Evolutionary conservation across 169 alveolate species (phyloP), one percentile per base, ranked within the genome.

Genomic region (Cryptosporidium andersoni): DNA sequence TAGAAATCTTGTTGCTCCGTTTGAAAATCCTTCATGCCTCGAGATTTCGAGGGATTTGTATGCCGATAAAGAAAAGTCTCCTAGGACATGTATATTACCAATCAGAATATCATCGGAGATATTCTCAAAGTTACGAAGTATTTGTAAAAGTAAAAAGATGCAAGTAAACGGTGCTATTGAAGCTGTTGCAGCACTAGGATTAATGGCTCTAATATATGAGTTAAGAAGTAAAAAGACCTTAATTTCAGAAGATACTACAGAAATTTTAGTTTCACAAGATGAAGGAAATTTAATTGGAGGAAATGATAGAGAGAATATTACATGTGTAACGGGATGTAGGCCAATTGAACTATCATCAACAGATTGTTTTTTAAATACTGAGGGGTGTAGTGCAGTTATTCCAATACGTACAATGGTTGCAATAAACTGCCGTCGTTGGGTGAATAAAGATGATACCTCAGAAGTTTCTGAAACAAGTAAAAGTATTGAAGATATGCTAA

Each of bases 381-480:
- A 52, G 8, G 67, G 60, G 9, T 16, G 56, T 9, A 74, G 37
- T 45, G n/a, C 64, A 12, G 47, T 74, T 7, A 74, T 74, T 25
- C 85, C 85, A 12, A 74, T 74, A 34, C 55, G 85, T 47, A 74
- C 85, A 58, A 74, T 74, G 85, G 85, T 74, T 39, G 85, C 85
- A 47, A 74, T 74, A 45, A 74, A 74, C 14, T 74, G 85, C 45
- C 55, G 85, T 25, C 55, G 85, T 47, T 74, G 85, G 85, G 85
- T 74, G 12, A 47, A 66, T 43, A 74, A 74, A 60, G 85, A 74
- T 58, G 60, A 74, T 60, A 66, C 85, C 43, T 56, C 74, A 16
- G 12, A 58, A 36, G 34, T 60, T 3, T 68, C 85, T 25, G 85
- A 74, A 60, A 74, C 85, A 53, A 74, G 67, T 55, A 74, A 74